Percentiles rank a stretch among this genome's conserved stretches.
phyloP scores from a whole-genome alignment of 2,329 filamentous ascomycete genomes.

The Hymenoscyphus scutula region DNA sequence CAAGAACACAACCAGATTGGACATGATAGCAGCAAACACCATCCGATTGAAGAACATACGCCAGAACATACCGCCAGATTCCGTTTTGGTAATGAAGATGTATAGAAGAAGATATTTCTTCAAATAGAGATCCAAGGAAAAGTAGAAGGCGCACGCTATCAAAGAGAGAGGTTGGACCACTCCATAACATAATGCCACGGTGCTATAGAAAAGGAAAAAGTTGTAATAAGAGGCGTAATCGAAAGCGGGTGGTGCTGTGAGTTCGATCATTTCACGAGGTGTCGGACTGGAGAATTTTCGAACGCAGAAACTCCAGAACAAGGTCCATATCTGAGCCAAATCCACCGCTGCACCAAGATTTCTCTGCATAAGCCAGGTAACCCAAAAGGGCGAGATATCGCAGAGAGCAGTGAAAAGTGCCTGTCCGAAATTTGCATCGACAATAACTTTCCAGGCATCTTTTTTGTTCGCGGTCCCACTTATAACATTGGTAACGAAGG shows the following conservation, averaged over 20 bases:
- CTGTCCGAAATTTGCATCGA: slow-evolving; percentile 59
- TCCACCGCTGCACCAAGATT: slow-evolving; percentile 93
- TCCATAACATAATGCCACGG: slow-evolving; percentile 81
- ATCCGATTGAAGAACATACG: slow-evolving; percentile 89
- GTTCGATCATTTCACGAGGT: slow-evolving; percentile 84
- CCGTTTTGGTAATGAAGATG: slow-evolving; percentile 93
- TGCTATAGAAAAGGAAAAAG: slow-evolving; percentile 93
- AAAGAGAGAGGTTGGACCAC: slow-evolving; percentile 85
- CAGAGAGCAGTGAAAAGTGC: slow-evolving; percentile 72
- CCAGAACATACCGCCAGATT: slow-evolving; percentile 94
- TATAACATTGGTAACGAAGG: slow-evolving; percentile 66
- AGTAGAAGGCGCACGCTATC: slow-evolving; percentile 85
- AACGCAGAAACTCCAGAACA: slow-evolving; percentile 81
- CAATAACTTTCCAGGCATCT: slow-evolving; percentile 68
- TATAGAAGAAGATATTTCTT: slow-evolving; percentile 96
- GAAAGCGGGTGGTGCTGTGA: slow-evolving; percentile 87
- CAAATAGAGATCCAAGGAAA: slow-evolving; percentile 78
- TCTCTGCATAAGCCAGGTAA: slow-evolving; percentile 88
- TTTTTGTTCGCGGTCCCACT: slow-evolving; percentile 51
- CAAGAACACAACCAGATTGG: slow-evolving; percentile 75
- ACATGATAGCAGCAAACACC: slow-evolving; percentile 74
- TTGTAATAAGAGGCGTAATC: slow-evolving; percentile 98
- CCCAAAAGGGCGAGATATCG: slow-evolving; percentile 85
- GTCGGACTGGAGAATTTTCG: slow-evolving; percentile 85
- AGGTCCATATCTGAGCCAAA: slow-evolving; percentile 80